These are phyloP conservation scores for Zarea fungicola DNA, from an alignment of 2,329 filamentous ascomycete genomes.

Conservation along the genomic window DNA sequence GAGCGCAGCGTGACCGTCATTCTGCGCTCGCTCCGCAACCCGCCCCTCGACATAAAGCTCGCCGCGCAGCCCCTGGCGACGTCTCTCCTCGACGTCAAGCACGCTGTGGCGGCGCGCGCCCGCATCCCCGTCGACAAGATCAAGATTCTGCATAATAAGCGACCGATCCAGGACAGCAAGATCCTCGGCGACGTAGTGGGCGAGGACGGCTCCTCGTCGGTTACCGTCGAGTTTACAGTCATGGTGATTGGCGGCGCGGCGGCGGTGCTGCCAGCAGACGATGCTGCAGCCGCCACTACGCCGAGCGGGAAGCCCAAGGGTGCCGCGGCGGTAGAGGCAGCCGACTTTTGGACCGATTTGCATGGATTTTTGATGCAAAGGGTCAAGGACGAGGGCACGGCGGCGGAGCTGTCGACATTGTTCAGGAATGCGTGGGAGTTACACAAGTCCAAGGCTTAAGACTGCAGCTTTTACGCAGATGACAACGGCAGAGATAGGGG, in stretches of 20 bases:
- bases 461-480: neutral
- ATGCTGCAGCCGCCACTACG: constrained; percentile 23
- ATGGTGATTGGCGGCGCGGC: constrained; percentile 77
- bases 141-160: constrained; percentile 81
- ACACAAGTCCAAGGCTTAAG: constrained; percentile 28
- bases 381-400: constrained; percentile 63
- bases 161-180: constrained; percentile 74
- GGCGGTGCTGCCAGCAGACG: constrained; percentile 36
- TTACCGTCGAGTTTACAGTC: constrained; percentile 66
- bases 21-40: constrained; percentile 74
- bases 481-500: neutral
- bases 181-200: constrained; percentile 67
- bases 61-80: constrained; percentile 59
- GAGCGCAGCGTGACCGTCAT: constrained; percentile 52
- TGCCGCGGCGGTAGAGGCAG: constrained; percentile 46
- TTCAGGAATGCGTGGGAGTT: constrained; percentile 70
- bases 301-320: constrained; percentile 6
- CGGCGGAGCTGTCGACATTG: constrained; percentile 56
- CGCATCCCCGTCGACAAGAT: constrained; percentile 70
- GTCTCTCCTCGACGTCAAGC: constrained; percentile 74
- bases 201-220: constrained; percentile 34
- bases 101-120: constrained; percentile 58
- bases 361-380: constrained; percentile 74
- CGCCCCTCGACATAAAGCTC: constrained; percentile 62
- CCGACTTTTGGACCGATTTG: constrained; percentile 83